A percentile compares a stretch with the other conserved stretches of the same genome.
Conservation (phyloP, 768 basidiomycete genomes). For the Leccinum uliginosum region DNA sequence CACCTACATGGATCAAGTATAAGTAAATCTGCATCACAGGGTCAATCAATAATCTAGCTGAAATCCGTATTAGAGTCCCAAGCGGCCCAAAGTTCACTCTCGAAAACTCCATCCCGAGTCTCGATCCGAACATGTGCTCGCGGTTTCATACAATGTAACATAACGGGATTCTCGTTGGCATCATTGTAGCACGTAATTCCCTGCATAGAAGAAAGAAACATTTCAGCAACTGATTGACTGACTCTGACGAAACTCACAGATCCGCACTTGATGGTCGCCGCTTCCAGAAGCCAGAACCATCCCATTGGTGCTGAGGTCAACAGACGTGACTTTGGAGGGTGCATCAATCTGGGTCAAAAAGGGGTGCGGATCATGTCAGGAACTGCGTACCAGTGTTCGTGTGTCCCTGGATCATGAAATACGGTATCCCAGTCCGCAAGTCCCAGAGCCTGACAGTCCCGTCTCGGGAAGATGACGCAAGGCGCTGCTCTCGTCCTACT, state of each 20-base stretch:
- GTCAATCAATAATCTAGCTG: neutral
- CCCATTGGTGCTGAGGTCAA: conserved; percentile 34
- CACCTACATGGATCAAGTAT: neutral
- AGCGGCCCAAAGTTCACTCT: neutral
- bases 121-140: conserved; percentile 4
- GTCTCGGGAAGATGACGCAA: conserved; percentile 38
- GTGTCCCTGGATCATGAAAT: conserved; percentile 35
- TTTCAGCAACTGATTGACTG: conserved; percentile 14
- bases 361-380: conserved; percentile 15
- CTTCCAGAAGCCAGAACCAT: conserved; percentile 33
- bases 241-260: conserved; percentile 27
- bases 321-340: conserved; percentile 30
- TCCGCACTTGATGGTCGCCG: conserved; percentile 34
- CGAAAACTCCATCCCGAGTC: conserved; percentile 4
- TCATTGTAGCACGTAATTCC: conserved; percentile 27
- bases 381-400: conserved; percentile 31
- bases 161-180: conserved; percentile 2
- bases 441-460: conserved; percentile 36
- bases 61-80: conserved; percentile 4
- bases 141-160: neutral
- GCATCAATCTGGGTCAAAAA: conserved; percentile 9
- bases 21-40: neutral
- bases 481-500: conserved; percentile 29
- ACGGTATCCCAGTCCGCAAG: conserved; percentile 26
- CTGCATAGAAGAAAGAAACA: conserved; percentile 13